Evolutionary conservation across 2,329 filamentous ascomycete species (phyloP), one percentile per base, ranked within the genome.

Genomic region (Botryotinia convoluta): DNA sequence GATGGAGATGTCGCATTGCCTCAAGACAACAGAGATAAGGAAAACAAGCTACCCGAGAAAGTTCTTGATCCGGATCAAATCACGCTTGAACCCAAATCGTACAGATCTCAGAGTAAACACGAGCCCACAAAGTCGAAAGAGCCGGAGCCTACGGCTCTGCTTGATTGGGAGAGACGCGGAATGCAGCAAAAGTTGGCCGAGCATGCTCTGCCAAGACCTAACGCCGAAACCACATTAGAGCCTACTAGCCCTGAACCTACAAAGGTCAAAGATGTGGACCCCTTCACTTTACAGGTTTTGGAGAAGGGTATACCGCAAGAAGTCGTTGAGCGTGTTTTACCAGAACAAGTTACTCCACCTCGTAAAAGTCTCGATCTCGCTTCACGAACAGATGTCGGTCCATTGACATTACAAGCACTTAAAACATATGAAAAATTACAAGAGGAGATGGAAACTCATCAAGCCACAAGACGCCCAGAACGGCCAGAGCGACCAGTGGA

Each of bases 161-260:
- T 72, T 59, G 70, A 72, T 44, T 72, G 70, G 70, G 70, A 72
- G 26, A 68, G 63, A 18, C 70, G 39, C 12, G 70, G 70, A 12
- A 45, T 72, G 61, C 70, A 72, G 35, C 61, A 67, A 67, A 72
- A 68, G 39, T 14, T 72, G 70, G 70, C 45, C 14, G 70, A 72
- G 32, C 62, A 68, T 59, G 39, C 37, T n/a, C 48, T 68, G 48
- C 65, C 65, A n/a, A 54, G 65, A 37, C 65, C 65, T 8, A 68
- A 57, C 48, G 35, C 65, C 39, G 65, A 68, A 42, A 54, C 48
- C n/a, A 20, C 65, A 57, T 42, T 68, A 57, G 65, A 68, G 26
- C 48, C 65, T 54, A 42, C 48, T 5, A 68, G 65, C 65, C 65
- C 65, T 32, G 65, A 68, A 57, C 65, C 65, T 26, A 68, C 65